Percentiles rank a stretch among this genome's conserved stretches.
Conservation (phyloP, 306 rosid genomes). For the Rosa rugosa region DNA sequence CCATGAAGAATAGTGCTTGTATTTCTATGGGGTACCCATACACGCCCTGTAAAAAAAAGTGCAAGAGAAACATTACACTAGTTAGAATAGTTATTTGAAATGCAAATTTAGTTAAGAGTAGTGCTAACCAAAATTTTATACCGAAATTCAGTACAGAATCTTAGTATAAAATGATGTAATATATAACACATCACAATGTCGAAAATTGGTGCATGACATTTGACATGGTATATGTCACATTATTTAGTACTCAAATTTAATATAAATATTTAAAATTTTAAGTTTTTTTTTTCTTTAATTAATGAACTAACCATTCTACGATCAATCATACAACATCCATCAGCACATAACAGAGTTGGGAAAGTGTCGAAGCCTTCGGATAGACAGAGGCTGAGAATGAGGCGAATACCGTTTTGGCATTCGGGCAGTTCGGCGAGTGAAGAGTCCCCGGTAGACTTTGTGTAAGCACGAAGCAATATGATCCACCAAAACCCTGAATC, state of each 20-base stretch:
- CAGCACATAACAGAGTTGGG: constrained; percentile 40
- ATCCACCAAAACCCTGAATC: constrained; percentile 47
- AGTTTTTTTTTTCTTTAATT: background rate
- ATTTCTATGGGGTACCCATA: constrained; percentile 43
- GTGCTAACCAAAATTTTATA: too few relatives aligned
- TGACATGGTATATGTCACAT: background rate
- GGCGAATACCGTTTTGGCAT: constrained; percentile 40
- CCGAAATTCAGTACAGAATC: too few relatives aligned
- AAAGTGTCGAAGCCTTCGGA: constrained; percentile 42
- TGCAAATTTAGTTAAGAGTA: background rate
- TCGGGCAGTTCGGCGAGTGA: constrained; percentile 37
- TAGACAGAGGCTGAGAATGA: constrained; percentile 32
- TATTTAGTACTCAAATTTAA: background rate
- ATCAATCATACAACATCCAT: constrained; percentile 41
- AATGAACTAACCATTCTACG: constrained; percentile 33
- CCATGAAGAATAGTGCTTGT: constrained; percentile 42
- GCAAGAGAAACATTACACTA: background rate
- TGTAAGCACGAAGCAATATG: constrained; percentile 41
- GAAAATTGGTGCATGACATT: too few relatives aligned
- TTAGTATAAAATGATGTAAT: too few relatives aligned
- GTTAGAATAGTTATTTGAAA: background rate
- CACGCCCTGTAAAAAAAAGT: constrained; percentile 19
- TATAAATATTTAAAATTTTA: background rate
- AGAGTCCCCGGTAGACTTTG: constrained; percentile 38
- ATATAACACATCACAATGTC: too few relatives aligned